Evolutionary conservation across 2,329 filamentous ascomycete genomes (phyloP), one percentile per base, ranked within the genome.

Genomic region (Intubia oerlemansii): DNA sequence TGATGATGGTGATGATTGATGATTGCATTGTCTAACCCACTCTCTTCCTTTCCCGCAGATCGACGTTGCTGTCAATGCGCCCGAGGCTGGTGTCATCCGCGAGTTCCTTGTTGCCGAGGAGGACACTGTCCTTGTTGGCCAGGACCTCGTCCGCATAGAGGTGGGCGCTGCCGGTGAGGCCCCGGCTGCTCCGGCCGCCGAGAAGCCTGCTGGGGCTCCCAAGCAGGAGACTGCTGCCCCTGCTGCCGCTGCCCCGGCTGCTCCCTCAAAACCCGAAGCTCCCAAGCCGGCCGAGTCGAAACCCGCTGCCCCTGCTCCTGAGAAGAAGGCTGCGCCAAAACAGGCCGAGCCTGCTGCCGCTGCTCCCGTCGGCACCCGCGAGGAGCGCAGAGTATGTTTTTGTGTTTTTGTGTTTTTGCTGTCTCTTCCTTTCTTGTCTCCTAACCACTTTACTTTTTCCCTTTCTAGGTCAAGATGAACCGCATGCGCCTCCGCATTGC

Each of bases 381-480:
- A 88, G 41, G 85, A 98, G 59, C 75, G 80, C 38, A 71, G 82
- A 36, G 82, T 85, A 68, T 40, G 77, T 57, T 21, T 17, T 29
- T 29, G 10, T 10, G 10, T 8, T 11, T 5, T 8, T 9, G 7
- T 6, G 11, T 23, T 7, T 15, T 5, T 19, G n/a, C 18, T 27
- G 11, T 17, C 17, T 12, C 17, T 12, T n/a, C n/a, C n/a, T n/a
- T n/a, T n/a, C n/a, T n/a, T n/a, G n/a, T n/a, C n/a, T n/a, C n/a
- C n/a, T n/a, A n/a, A n/a, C n/a, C n/a, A n/a, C n/a, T n/a, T n/a
- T n/a, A n/a, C n/a, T n/a, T n/a, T n/a, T n/a, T n/a, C n/a, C n/a
- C n/a, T n/a, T n/a, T n/a, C n/a, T 42, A 88, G 79, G 81, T 95
- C 45, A 98, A 98, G 66, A 98, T 98, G 88, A 95, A 95, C 62